Base-by-base conservation (phyloP, 495 filamentous ascomycete genomes). In the Neurospora sp. region DNA sequence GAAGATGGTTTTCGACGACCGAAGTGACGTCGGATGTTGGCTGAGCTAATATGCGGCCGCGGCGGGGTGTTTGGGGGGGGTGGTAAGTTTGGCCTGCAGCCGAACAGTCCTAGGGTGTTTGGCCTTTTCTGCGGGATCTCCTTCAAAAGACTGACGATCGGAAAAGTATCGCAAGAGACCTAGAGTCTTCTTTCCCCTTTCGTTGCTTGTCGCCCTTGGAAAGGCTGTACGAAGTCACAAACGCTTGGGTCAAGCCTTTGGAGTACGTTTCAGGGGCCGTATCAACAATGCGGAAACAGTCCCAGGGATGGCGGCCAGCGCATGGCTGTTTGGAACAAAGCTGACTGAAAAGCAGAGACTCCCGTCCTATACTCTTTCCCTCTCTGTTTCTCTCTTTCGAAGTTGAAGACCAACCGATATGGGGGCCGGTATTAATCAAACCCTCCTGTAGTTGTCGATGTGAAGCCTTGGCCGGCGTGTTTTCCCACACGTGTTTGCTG, bases 281-380 rank as follows among this genome's bases (percentile, higher is more conserved):
- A 81, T 82, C 79, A 82, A 79, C 78, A 82, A 81, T 81, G 80
- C 78, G 76, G 76, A 31, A 48, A 72, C 66, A 69, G 73, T 38
- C 70, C 71, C 70, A 73, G 71, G 70, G 70, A 59, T 69, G 74
- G 46, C 74, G 72, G 71, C 72, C 72, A 75, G 78, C 73, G 78
- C 75, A 80, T 79, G 72, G 76, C 69, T 69, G 71, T 72, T 71
- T 71, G 76, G 40, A 54, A 18, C 6, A 69, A 69, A 75, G 71
- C 35, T 46, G 69, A 35, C 23, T 48, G 46, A 74, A 75, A 70
- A 66, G 59, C 69, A 59, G 37, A 23, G 35, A 23, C 62, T 27
- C 27, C 73, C 31, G 70, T 66, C 73, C 70, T 37, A 18, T 44
- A 10, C 41, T 72, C 38, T 72, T 59, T 59, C 42, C 70, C n/a